Evolutionary conservation across 2,329 filamentous ascomycete species (phyloP).

Genomic region (Aspergillus sp.): DNA sequence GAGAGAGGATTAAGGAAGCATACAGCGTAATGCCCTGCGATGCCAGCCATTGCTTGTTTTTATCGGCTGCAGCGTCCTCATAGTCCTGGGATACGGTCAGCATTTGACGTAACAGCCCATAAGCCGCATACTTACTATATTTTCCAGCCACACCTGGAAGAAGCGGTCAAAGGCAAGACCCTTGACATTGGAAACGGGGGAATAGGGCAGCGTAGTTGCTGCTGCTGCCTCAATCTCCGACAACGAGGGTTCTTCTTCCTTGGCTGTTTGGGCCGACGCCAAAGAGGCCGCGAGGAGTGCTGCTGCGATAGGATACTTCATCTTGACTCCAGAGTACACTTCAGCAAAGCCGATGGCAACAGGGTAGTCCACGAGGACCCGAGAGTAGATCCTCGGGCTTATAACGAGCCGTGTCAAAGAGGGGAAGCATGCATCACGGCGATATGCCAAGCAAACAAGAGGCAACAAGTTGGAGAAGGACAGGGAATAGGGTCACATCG

Average conservation of each 20-base stretch:
- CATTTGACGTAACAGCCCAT: background rate
- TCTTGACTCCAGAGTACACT: constrained; percentile 20
- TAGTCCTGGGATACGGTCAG: constrained; percentile 52
- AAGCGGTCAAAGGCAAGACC: constrained; percentile 72
- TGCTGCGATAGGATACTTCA: constrained; percentile 41
- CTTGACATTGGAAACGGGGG: constrained; percentile 62
- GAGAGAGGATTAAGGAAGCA: constrained; percentile 1
- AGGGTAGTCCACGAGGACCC: background rate
- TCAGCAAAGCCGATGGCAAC: background rate
- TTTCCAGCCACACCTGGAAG: constrained; percentile 74
- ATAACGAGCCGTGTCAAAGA: background rate
- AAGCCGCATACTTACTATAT: constrained; percentile 52
- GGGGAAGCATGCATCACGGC: background rate
- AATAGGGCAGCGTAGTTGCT: constrained; percentile 60
- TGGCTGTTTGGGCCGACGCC: constrained; percentile 24
- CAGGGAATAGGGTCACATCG: background rate
- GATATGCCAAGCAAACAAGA: background rate
- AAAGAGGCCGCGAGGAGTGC: constrained; percentile 24
- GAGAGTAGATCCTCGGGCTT: no score
- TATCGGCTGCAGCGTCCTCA: constrained; percentile 61
- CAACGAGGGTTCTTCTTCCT: constrained; percentile 23
- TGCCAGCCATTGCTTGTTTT: constrained; percentile 28
- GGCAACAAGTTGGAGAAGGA: background rate
- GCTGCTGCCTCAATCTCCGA: constrained; percentile 29
- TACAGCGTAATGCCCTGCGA: constrained; percentile 57